A percentile compares a stretch with the other conserved stretches of the same genome.
Evolutionary conservation across 139 green algal species (phyloP).

Genomic region (Trebouxia sp.): DNA sequence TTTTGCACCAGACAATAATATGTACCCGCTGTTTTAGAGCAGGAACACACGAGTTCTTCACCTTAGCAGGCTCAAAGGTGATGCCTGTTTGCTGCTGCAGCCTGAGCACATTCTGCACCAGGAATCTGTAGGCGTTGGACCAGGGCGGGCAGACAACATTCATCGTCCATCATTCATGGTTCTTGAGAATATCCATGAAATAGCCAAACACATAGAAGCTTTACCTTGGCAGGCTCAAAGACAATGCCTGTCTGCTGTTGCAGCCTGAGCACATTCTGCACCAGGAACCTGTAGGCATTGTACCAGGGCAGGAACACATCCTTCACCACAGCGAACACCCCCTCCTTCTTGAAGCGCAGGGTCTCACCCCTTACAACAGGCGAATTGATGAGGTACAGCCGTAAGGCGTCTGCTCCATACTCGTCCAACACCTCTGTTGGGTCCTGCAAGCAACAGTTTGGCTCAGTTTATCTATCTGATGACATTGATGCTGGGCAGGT

Average conservation of each 20-base stretch:
- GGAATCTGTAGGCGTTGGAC: conserved; percentile 95
- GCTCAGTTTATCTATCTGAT: too few species aligned
- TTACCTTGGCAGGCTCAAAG: conserved; percentile 61
- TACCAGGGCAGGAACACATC: conserved; percentile 99
- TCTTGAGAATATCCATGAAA: background rate
- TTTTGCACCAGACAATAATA: too few species aligned
- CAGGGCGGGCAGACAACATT: too few species aligned
- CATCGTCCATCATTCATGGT: too few species aligned
- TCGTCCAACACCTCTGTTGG: conserved; percentile 84
- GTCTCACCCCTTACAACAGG: conserved; percentile 91
- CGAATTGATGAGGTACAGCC: conserved; percentile 99
- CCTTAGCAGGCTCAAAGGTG: conserved; percentile 57
- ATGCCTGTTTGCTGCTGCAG: conserved; percentile 65
- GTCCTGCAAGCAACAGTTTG: too few species aligned
- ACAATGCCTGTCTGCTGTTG: conserved; percentile 58
- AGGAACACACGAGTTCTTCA: too few species aligned
- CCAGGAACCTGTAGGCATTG: conserved; percentile 96
- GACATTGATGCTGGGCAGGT: too few species aligned
- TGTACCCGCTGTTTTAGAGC: conserved; percentile 99
- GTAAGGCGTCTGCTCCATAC: conserved; percentile 93
- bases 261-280: conserved; percentile 85
- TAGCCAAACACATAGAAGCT: background rate
- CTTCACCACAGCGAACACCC: conserved; percentile 93
- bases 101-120: conserved; percentile 87
- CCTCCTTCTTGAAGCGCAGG: conserved; percentile 94